Percentiles rank a stretch among this genome's conserved stretches.
Conservation (phyloP, 2,329 filamentous ascomycete genomes). For the Cladosporium sp. region DNA sequence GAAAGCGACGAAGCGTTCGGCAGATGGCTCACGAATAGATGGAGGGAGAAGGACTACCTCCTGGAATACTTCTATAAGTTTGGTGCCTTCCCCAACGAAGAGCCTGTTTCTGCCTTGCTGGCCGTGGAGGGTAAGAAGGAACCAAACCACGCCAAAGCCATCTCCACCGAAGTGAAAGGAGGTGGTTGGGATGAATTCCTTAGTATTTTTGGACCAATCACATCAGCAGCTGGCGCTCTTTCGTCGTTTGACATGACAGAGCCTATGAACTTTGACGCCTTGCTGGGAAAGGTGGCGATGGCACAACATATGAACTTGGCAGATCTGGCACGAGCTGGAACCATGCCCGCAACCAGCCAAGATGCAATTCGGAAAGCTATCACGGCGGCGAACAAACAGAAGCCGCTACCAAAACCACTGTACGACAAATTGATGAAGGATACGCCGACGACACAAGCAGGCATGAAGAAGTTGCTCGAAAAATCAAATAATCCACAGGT, state of each 20-base stretch:
- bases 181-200: conserved; percentile 50
- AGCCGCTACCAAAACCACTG: conserved; percentile 25
- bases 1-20: conserved; percentile 72
- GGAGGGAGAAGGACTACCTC: conserved; percentile 87
- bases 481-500: conserved; percentile 22
- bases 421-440: conserved; percentile 26
- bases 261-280: conserved; percentile 32
- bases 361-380: conserved; percentile 30
- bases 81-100: conserved; percentile 72
- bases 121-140: conserved; percentile 36
- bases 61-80: conserved; percentile 74
- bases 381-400: conserved; percentile 27
- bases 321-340: conserved; percentile 17
- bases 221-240: conserved; percentile 46
- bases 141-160: conserved; percentile 39
- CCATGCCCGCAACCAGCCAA: conserved; percentile 21
- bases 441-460: conserved; percentile 26
- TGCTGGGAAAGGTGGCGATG: conserved; percentile 31
- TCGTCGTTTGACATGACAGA: conserved; percentile 41
- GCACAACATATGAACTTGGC: conserved; percentile 29
- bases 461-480: conserved; percentile 24
- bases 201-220: conserved; percentile 49
- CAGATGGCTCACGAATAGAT: conserved; percentile 76
- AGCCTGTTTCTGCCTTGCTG: conserved; percentile 31
- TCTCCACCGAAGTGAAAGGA: conserved; percentile 47